phyloP scores from a whole-genome alignment of 768 basidiomycete species.

The Lactifluus rugatus region DNA sequence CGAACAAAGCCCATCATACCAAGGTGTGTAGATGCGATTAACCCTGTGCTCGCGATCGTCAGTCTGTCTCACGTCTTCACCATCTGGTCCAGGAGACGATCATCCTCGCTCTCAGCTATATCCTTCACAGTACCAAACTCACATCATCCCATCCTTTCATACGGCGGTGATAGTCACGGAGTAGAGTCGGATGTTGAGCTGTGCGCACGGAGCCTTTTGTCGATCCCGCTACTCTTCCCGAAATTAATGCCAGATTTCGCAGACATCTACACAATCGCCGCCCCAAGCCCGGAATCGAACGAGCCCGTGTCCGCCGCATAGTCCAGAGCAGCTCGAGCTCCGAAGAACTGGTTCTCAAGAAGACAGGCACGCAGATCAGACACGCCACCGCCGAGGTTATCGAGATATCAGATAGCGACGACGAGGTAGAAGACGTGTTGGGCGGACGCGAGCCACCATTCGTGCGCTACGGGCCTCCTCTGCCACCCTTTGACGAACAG shows the following conservation, averaged over 20 bases:
- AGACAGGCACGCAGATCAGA: not conserved
- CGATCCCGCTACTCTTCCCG: not conserved
- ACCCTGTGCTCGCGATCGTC: no score
- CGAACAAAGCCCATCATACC: not conserved
- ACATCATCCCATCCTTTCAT: not conserved
- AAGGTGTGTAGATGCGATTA: not conserved
- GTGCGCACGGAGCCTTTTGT: not conserved
- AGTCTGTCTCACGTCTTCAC: not conserved
- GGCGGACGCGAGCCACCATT: not conserved
- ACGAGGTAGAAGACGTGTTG: not conserved
- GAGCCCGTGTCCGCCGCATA: conserved; percentile 6
- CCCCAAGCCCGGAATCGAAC: not conserved
- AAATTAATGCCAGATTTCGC: not conserved
- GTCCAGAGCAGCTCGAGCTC: conserved; percentile 11
- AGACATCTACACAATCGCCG: not conserved
- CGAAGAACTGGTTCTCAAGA: not conserved
- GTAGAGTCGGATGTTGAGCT: conserved; percentile 4
- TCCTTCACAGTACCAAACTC: not conserved
- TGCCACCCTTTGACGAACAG: not conserved
- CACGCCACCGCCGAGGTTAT: not conserved
- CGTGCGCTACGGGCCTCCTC: not conserved
- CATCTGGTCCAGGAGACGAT: not conserved
- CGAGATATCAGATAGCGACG: conserved; percentile 12
- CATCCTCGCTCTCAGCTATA: conserved; percentile 2
- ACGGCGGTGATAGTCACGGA: not conserved